Evolutionary conservation across 768 basidiomycete genomes (phyloP).

Genomic region (Clavaria fumosa): DNA sequence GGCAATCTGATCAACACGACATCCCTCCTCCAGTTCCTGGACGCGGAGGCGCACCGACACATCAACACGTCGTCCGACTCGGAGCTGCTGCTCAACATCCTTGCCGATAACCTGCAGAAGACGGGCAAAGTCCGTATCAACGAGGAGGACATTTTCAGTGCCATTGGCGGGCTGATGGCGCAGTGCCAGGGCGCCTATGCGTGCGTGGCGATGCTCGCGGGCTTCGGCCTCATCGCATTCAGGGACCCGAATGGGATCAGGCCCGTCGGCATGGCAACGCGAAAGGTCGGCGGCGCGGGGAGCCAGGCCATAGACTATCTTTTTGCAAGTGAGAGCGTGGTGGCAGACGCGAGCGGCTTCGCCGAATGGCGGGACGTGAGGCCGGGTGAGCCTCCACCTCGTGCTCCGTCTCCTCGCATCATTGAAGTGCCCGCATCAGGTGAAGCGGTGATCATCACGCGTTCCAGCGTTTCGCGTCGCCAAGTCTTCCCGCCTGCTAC

Average conservation of each 20-base stretch:
- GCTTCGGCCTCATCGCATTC: constrained; percentile 96
- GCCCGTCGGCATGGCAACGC: constrained; percentile 73
- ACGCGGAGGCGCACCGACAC: constrained; percentile 90
- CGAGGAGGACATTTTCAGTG: constrained; percentile 97
- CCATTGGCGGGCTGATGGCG: constrained; percentile 77
- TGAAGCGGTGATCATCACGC: constrained; percentile 92
- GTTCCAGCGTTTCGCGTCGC: constrained; percentile 56
- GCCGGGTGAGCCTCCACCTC: constrained; percentile 48
- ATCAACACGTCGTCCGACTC: constrained; percentile 99
- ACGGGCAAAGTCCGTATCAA: constrained; percentile 99
- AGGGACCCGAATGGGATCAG: constrained; percentile 96
- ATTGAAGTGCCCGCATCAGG: no score
- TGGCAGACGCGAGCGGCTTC: constrained; percentile 88
- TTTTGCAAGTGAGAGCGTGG: constrained; percentile 90
- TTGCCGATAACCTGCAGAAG: constrained; percentile 94
- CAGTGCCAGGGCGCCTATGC: constrained; percentile 90
- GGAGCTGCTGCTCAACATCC: constrained; percentile 91
- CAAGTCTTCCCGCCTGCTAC: constrained; percentile 52
- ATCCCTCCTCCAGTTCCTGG: constrained; percentile 81
- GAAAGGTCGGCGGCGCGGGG: constrained; percentile 39
- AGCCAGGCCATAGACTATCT: no score
- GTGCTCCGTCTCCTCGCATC: no score
- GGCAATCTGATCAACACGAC: constrained; percentile 94
- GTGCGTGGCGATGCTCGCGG: constrained; percentile 97
- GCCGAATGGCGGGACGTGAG: constrained; percentile 86